Evolutionary conservation across 1,139 yeast species (phyloP).

Genomic region (Scheffersomyces illinoinensis): DNA sequence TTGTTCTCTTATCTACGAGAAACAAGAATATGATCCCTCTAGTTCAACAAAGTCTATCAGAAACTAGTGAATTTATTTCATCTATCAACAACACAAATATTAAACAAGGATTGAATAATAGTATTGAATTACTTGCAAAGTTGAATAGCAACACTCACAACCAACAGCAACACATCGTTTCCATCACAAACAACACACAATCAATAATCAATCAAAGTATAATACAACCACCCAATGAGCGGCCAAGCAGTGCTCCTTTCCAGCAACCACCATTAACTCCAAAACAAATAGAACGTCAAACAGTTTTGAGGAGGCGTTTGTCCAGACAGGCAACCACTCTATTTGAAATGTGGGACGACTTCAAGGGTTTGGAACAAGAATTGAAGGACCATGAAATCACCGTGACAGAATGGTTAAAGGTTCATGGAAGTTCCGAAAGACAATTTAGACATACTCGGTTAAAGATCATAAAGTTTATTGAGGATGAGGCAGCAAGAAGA

Average conservation of each 20-base stretch:
- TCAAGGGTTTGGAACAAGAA: conserved; percentile 30
- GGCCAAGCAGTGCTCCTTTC: not conserved
- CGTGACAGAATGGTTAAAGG: conserved; percentile 37
- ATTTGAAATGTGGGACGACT: conserved; percentile 44
- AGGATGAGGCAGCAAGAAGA: conserved; percentile 31
- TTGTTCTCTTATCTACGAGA: conserved; percentile 18
- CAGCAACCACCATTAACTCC: conserved; percentile 6
- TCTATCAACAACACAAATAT: conserved; percentile 13
- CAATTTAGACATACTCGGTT: conserved; percentile 37
- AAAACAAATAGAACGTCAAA: conserved; percentile 18
- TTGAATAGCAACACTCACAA: conserved; percentile 7
- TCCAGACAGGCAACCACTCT: conserved; percentile 35
- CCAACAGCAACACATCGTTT: conserved; percentile 9
- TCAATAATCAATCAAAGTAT: conserved; percentile 1
- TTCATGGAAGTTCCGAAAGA: conserved; percentile 36
- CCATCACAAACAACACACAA: conserved; percentile 7
- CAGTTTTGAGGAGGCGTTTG: conserved; percentile 26
- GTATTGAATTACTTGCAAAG: conserved; percentile 17
- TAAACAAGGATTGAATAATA: conserved; percentile 17
- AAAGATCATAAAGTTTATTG: conserved; percentile 35
- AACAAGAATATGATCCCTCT: conserved; percentile 16
- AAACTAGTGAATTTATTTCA: conserved; percentile 15
- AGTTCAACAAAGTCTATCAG: conserved; percentile 19
- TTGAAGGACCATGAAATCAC: conserved; percentile 29
- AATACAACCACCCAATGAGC: conserved; percentile 1